Percentiles rank a stretch among this genome's conserved stretches.
These are phyloP conservation scores for Fusarium sp. DNA, from an alignment of 2,329 filamentous ascomycete species.

Conservation along the genomic window DNA sequence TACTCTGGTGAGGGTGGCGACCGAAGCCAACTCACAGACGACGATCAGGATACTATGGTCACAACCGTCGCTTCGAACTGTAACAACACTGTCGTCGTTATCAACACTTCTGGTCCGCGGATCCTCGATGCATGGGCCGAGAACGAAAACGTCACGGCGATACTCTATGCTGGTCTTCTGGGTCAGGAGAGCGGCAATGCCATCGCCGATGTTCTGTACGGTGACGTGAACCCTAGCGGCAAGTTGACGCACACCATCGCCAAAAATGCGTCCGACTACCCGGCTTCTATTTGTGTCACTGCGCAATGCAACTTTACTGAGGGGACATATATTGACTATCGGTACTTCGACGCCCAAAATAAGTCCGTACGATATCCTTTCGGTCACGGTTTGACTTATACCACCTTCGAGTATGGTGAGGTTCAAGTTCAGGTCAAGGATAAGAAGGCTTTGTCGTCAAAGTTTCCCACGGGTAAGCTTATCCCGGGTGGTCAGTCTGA, in stretches of 20 bases:
- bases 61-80: conserved; percentile 64
- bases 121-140: conserved; percentile 66
- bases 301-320: not conserved
- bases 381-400: not conserved
- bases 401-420: not conserved
- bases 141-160: conserved; percentile 66
- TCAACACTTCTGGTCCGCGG: conserved; percentile 77
- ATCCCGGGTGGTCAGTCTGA: not conserved
- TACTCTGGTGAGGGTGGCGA: conserved; percentile 82
- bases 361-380: not conserved
- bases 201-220: not conserved
- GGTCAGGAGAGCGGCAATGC: conserved; percentile 67
- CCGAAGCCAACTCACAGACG: conserved; percentile 71
- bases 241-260: not conserved
- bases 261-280: not conserved
- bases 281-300: not conserved
- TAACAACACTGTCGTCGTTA: conserved; percentile 70
- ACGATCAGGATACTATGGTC: conserved; percentile 72
- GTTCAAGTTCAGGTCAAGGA: too few species aligned
- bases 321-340: not conserved
- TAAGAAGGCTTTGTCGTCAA: not conserved
- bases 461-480: not conserved
- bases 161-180: conserved; percentile 77
- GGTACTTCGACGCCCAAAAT: not conserved
- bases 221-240: not conserved